Evolutionary conservation across 768 basidiomycete genomes (phyloP).

Genomic region (Clitopilus passeckerianus): DNA sequence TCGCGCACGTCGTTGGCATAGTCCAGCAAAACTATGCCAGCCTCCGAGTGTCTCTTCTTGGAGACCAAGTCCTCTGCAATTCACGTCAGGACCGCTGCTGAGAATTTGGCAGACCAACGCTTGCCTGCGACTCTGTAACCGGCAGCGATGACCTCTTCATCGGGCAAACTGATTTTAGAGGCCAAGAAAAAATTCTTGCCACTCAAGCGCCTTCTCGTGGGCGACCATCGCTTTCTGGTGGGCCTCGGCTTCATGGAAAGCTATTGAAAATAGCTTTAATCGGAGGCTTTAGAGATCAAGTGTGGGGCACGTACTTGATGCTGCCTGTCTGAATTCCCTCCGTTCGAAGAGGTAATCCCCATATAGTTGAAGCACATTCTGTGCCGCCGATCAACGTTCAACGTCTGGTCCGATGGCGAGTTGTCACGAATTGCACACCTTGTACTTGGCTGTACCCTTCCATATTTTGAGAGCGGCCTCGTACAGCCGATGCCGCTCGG

Average conservation of each 20-base stretch:
- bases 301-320: conserved; percentile 48
- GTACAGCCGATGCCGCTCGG: conserved; percentile 75
- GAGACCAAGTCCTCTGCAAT: conserved; percentile 71
- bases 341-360: conserved; percentile 86
- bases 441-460: conserved; percentile 57
- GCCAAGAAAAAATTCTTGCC: conserved; percentile 92
- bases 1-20: conserved; percentile 76
- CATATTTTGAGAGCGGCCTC: conserved; percentile 72
- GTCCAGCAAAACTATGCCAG: conserved; percentile 78
- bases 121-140: conserved; percentile 79
- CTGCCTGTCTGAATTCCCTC: conserved; percentile 80
- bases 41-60: conserved; percentile 78
- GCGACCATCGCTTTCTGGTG: conserved; percentile 77
- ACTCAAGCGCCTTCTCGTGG: conserved; percentile 81
- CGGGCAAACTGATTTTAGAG: conserved; percentile 37
- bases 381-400: conserved; percentile 3
- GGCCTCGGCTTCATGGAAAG: conserved; percentile 65
- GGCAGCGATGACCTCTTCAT: conserved; percentile 56
- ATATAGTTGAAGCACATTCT: conserved; percentile 72
- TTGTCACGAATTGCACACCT: conserved; percentile 33
- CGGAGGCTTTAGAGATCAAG: background rate
- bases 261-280: conserved; percentile 30
- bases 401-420: background rate
- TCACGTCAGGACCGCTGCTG: conserved; percentile 4
- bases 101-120: conserved; percentile 15